phyloP scores from a whole-genome alignment of 352 stramenopile species.

The Pythium myriotylum region DNA sequence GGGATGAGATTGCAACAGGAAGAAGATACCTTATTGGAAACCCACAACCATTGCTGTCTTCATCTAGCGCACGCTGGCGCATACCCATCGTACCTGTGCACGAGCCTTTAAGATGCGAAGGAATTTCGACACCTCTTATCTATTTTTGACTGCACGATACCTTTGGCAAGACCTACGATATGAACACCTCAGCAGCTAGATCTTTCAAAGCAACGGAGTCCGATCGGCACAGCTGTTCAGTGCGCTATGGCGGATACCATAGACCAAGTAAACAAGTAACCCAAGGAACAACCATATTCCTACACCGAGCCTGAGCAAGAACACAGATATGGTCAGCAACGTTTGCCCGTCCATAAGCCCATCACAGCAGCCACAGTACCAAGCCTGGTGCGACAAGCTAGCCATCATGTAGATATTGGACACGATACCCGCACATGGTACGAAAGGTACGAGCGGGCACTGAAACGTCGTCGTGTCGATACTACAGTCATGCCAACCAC shows the following conservation, averaged over 20 bases:
- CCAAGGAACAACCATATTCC: slow-evolving; percentile 69
- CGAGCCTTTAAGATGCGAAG: not conserved
- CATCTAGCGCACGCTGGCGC: not conserved
- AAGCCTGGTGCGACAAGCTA: slow-evolving; percentile 34
- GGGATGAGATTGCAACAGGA: not conserved
- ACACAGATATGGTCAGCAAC: not conserved
- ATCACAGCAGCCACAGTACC: slow-evolving; percentile 29
- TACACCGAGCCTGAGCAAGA: slow-evolving; percentile 59
- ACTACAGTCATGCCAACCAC: slow-evolving; percentile 14
- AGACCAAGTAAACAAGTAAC: slow-evolving; percentile 71
- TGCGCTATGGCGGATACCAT: slow-evolving; percentile 78
- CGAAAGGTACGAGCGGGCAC: slow-evolving; percentile 41
- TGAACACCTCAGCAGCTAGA: not conserved
- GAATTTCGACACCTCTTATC: slow-evolving; percentile 1
- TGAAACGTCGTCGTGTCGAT: slow-evolving; percentile 30
- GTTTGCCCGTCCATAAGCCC: too few relatives aligned
- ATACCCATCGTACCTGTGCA: slow-evolving; percentile 2
- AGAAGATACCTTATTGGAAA: slow-evolving; percentile 25
- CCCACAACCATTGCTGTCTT: not conserved
- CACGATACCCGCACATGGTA: slow-evolving; percentile 41
- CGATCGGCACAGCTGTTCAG: slow-evolving; percentile 38
- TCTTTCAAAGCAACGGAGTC: slow-evolving; percentile 25
- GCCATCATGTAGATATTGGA: slow-evolving; percentile 57
- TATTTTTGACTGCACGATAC: slow-evolving; percentile 16
- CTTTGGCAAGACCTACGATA: not conserved